Percentiles rank a stretch among this genome's conserved stretches.
phyloP scores from a whole-genome alignment of 371 early-diverging fungal species.

The Mucor saturninus region DNA sequence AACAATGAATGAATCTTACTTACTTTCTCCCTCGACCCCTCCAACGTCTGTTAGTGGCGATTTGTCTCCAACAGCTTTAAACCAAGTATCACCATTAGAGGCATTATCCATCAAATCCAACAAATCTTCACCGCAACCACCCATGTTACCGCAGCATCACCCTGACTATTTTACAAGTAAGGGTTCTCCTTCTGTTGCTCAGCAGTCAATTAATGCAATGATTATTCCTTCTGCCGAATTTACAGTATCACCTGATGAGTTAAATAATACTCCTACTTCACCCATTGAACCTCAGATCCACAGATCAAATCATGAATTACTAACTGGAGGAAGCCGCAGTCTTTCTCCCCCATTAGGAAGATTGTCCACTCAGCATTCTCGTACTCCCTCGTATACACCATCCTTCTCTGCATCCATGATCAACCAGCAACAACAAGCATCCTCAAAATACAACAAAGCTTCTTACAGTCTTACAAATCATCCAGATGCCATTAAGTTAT shows the following conservation, averaged over 20 bases:
- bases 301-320: conserved; percentile 1
- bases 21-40: conserved; percentile 9
- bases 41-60: not conserved
- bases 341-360: not conserved
- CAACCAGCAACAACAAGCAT: not conserved
- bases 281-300: not conserved
- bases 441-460: conserved; percentile 40
- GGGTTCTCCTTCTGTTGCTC: conserved; percentile 11
- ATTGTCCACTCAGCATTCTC: not conserved
- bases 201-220: conserved; percentile 21
- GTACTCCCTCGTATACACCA: conserved; percentile 14
- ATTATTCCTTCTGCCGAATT: conserved; percentile 1
- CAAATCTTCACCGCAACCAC: conserved; percentile 5
- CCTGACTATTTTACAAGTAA: conserved; percentile 14
- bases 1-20: conserved; percentile 18
- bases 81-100: conserved; percentile 1
- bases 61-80: not conserved
- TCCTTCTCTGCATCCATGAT: conserved; percentile 20
- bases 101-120: not conserved
- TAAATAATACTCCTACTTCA: not conserved
- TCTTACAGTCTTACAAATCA: conserved; percentile 67
- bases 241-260: conserved; percentile 7
- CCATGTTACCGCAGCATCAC: conserved; percentile 19
- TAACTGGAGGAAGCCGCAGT: not conserved
- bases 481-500: conserved; percentile 63